These are phyloP conservation scores for Pulveroboletus sp. DNA, from an alignment of 768 basidiomycete genomes.

Conservation along the genomic window DNA sequence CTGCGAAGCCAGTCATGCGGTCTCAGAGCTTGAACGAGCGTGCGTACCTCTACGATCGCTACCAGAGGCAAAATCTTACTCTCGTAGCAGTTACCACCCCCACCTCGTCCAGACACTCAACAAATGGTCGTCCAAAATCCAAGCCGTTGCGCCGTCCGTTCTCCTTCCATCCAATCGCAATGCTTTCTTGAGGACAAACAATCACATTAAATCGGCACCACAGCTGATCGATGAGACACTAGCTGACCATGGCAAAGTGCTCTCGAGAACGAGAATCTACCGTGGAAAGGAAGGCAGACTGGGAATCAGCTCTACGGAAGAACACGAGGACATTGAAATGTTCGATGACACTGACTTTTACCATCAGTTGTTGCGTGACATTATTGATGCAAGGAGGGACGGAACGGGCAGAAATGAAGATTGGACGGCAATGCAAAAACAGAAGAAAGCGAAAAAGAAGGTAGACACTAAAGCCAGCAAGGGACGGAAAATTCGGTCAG, in stretches of 20 bases:
- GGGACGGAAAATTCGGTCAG: slow-evolving; percentile 84
- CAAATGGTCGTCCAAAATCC: slow-evolving; percentile 97
- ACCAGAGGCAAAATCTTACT: slow-evolving; percentile 3
- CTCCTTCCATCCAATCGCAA: slow-evolving; percentile 68
- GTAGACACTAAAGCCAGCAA: slow-evolving; percentile 97
- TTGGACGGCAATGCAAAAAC: slow-evolving; percentile 63
- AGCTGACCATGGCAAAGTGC: slow-evolving; percentile 49
- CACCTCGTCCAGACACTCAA: slow-evolving; percentile 71
- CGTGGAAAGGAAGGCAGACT: slow-evolving; percentile 48
- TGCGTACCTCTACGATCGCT: slow-evolving; percentile 32
- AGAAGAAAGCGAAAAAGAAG: slow-evolving; percentile 73
- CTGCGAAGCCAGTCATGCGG: slow-evolving; percentile 39
- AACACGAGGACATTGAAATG: slow-evolving; percentile 41
- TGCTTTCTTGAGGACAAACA: slow-evolving; percentile 58
- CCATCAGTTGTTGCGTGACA: slow-evolving; percentile 83
- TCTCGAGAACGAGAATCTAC: slow-evolving; percentile 59
- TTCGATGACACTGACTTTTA: slow-evolving; percentile 95
- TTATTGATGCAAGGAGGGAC: slow-evolving; percentile 67
- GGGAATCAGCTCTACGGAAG: slow-evolving; percentile 31
- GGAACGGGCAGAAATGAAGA: slow-evolving; percentile 46
- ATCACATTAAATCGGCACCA: slow-evolving; percentile 58
- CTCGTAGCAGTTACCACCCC: slow-evolving; percentile 52
- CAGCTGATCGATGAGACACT: slow-evolving; percentile 78
- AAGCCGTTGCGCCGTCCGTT: slow-evolving; percentile 81
- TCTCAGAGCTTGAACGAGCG: slow-evolving; percentile 48